Evolutionary conservation across 179 eudicot genomes (phyloP).

Genomic region (Pouteria campechiana): DNA sequence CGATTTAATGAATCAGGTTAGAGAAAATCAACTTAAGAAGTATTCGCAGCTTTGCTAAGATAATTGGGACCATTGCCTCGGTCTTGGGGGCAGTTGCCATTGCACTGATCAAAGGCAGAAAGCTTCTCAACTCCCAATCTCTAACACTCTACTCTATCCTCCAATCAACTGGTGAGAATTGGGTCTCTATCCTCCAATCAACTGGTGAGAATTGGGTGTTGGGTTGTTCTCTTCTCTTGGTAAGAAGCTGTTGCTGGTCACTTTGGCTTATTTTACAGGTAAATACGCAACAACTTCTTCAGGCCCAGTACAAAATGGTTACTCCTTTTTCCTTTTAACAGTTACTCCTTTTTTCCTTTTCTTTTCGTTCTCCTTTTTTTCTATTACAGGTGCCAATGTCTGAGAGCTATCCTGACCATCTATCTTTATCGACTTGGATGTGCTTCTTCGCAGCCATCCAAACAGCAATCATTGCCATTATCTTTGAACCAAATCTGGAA

Average conservation of each 20-base stretch:
- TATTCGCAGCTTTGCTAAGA: constrained; percentile 33
- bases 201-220: constrained; percentile 27
- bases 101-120: constrained; percentile 38
- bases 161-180: neutral
- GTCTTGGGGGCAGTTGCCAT: constrained; percentile 36
- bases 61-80: constrained; percentile 31
- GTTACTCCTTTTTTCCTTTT: no score
- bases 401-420: constrained; percentile 29
- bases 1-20: constrained; percentile 11
- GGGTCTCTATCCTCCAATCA: constrained; percentile 8
- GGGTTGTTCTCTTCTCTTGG: constrained; percentile 42
- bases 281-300: neutral
- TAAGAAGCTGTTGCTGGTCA: constrained; percentile 39
- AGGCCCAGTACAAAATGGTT: neutral
- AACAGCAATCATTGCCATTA: constrained; percentile 32
- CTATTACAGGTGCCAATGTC: constrained; percentile 45
- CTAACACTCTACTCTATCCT: constrained; percentile 11
- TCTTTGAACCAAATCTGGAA: constrained; percentile 23
- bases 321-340: no score
- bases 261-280: constrained; percentile 64
- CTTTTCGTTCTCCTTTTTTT: no score
- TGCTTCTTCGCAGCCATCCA: constrained; percentile 44
- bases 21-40: constrained; percentile 28
- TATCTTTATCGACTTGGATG: constrained; percentile 50
- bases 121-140: constrained; percentile 18